Conservation (phyloP, 1,284 basidiomycete genomes). For the Melampsora americana region DNA sequence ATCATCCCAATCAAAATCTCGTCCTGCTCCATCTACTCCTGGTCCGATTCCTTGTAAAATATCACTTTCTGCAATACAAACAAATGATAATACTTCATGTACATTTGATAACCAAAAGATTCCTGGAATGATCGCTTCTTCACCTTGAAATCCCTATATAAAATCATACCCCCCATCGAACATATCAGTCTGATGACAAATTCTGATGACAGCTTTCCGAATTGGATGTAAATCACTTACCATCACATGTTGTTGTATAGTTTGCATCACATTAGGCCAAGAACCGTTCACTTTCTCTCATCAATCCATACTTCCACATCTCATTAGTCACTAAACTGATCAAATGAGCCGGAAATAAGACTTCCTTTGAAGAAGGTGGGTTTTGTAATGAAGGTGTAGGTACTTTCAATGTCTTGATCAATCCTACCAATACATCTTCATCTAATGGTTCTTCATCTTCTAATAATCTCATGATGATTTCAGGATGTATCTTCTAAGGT, state of each 20-base stretch:
- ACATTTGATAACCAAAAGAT: constrained; percentile 99
- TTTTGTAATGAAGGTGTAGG: constrained; percentile 85
- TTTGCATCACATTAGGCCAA: constrained; percentile 98
- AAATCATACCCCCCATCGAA: neutral
- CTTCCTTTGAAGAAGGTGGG: constrained; percentile 91
- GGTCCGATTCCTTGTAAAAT: constrained; percentile 97
- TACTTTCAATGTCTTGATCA: constrained; percentile 88
- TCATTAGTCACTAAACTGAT: constrained; percentile 97
- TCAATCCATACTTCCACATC: constrained; percentile 99
- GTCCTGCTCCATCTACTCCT: constrained; percentile 77
- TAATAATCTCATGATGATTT: constrained; percentile 91
- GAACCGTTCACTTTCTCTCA: constrained; percentile 94
- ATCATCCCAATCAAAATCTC: constrained; percentile 93
- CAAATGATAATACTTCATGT: constrained; percentile 99
- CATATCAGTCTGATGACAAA: no score
- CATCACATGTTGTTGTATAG: constrained; percentile 96
- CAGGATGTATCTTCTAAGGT: constrained; percentile 77
- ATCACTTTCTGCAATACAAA: constrained; percentile 96
- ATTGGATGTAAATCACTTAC: constrained; percentile 58
- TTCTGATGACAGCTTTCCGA: no score
- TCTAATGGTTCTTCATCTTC: constrained; percentile 87
- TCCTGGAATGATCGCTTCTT: constrained; percentile 92
- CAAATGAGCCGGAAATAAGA: constrained; percentile 98
- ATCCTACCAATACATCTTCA: constrained; percentile 86
- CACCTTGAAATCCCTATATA: constrained; percentile 68